Base-by-base conservation (phyloP, 192 early-diverging fungal genomes). In the Linnemannia schmuckeri region DNA sequence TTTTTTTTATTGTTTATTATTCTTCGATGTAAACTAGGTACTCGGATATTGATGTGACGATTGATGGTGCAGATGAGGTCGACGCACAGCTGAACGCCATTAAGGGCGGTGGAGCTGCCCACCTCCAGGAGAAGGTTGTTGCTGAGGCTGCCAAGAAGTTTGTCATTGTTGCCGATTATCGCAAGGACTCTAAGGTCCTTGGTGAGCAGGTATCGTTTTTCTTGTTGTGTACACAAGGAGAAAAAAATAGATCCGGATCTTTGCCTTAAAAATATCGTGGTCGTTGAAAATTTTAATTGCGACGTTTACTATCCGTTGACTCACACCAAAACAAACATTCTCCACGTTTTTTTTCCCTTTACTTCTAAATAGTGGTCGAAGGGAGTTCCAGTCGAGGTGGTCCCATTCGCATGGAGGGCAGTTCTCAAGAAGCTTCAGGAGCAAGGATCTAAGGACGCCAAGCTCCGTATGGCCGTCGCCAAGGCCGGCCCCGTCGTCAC, bases 401-500 rank as follows among this genome's bases (percentile, higher is more conserved):
- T 97, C 70, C 97, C 98, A 5, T 92, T 97, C 77, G 96, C 95
- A 0, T 97, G 96, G 90, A 91, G 88, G 41, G 85, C 93, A 6
- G 94, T 97, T 41, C 88, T 94, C 68, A 90, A 88, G 71, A 77
- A 89, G 52, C 69, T 95, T 57, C 74, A 90, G 47, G 81, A 61
- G 54, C 74, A 89, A 57, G 83, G 81, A 27, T 83, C 88, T 30
- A 91, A 90, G 13, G 91, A 87, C 0, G 92, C 95, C 6, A 89
- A 79, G n/a, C 84, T 99, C 41, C 93, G 98, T 40, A 97, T 97
- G 96, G 97, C 94, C 3, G 92, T 92, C 70, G 90, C 87, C 54
- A 99, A 99, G 88, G 98, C 98, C 0, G 98, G 98, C 8, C 98
- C 98, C 4, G 95, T 97, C 38, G 95, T 98, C 2, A 98, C 97